These are phyloP conservation scores for Coemansia reversa DNA, from an alignment of 192 early-diverging fungal genomes.

Conservation along the genomic window DNA sequence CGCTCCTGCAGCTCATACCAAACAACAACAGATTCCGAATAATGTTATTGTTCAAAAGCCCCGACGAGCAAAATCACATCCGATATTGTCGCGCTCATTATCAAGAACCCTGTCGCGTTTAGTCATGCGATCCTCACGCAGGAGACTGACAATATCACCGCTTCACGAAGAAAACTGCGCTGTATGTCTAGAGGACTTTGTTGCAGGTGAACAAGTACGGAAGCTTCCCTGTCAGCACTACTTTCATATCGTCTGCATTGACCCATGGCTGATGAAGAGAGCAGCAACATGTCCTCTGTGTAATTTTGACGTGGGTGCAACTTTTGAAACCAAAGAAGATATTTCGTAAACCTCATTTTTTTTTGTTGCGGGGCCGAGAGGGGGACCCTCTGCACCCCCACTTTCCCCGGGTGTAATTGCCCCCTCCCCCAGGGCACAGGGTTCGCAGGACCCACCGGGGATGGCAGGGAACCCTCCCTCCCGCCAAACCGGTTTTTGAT, in stretches of 20 bases:
- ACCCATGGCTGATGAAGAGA: slow-evolving; percentile 38
- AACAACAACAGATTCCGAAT: too few species aligned
- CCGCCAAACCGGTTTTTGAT: too few species aligned
- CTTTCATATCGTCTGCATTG: slow-evolving; percentile 47
- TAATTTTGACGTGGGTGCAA: slow-evolving; percentile 37
- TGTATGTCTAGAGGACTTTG: slow-evolving; percentile 48
- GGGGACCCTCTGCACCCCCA: too few species aligned
- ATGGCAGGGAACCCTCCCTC: too few species aligned
- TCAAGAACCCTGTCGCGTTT: too few species aligned
- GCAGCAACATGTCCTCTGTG: slow-evolving; percentile 46
- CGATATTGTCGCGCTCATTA: neutral
- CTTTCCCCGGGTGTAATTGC: too few species aligned
- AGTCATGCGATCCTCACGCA: neutral
- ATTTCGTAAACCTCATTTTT: too few species aligned
- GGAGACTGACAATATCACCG: slow-evolving; percentile 1
- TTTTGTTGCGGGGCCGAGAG: too few species aligned
- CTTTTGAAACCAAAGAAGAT: neutral
- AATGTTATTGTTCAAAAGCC: too few species aligned
- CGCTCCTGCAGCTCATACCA: neutral
- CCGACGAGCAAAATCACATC: neutral
- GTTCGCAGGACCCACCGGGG: too few species aligned
- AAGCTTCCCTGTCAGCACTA: slow-evolving; percentile 44
- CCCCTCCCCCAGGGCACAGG: too few species aligned
- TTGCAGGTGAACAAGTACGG: slow-evolving; percentile 32
- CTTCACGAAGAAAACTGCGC: slow-evolving; percentile 48